Evolutionary conservation across 805 yeast genomes (phyloP), one percentile per base, ranked within the genome.

Genomic region (Saccharomycopsis vini): DNA sequence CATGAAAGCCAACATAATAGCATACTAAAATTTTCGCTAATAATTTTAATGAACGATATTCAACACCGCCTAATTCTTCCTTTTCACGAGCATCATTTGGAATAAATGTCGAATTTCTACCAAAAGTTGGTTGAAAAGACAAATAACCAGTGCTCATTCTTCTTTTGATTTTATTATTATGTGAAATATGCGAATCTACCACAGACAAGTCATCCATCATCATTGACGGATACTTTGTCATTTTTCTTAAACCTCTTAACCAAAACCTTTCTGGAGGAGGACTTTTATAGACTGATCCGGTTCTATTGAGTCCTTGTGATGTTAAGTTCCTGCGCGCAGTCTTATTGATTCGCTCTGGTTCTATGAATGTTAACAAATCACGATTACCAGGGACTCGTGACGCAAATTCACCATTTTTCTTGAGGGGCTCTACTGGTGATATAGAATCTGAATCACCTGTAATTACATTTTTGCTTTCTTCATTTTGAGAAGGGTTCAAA

Each of bases 11-110:
- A 44, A 88, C 50, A 54, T 85, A 88, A 56, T 85, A 92, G 4
- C 60, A 46, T 0, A 76, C 57, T 12, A 90, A 62, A 36, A 90
- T 73, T 50, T 73, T 72, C 46, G 82, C 76, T 45, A 92, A 64
- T 7, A 88, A 64, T 56, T 87, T 87, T 46, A 85, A 71, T 0
- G 99, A 87, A 36, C 97, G 72, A 59, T 92, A 92, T 57, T 92
- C 99, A 13, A 92, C 96, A 40, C 98, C 99, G 31, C 98, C 99
- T 31, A 92, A 64, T 59, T 92, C 99, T 47, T 84, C 94, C 55
- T 86, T 88, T 60, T 92, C 97, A 20, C 73, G 79, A 30, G 79
- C 85, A 2, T 86, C 77, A 35, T 92, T 61, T 13, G 82, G 82
- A 2, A 87, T 82, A 67, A 92, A 92, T 0, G 89, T 81, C 0